phyloP scores from a whole-genome alignment of 2,329 filamentous ascomycete species.

The Chaetomiaceae sp. region DNA sequence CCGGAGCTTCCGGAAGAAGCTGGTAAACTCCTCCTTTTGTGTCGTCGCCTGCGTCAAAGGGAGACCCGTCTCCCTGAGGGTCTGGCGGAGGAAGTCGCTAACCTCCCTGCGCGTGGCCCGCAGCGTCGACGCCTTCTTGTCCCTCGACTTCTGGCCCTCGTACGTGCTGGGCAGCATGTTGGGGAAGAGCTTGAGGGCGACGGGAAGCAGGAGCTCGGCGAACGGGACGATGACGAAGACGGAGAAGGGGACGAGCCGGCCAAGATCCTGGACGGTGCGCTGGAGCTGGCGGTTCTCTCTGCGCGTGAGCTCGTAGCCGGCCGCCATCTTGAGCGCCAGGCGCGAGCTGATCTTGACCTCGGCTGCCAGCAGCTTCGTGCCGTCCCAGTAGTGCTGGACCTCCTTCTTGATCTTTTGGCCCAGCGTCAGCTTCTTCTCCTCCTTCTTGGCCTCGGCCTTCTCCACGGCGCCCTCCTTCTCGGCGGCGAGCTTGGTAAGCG shows the following conservation, averaged over 20 bases:
- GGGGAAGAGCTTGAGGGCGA: conserved; percentile 92
- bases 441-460: conserved; percentile 57
- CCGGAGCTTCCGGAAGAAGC: conserved; percentile 95
- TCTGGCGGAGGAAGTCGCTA: conserved; percentile 81
- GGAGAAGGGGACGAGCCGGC: conserved; percentile 88
- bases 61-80: conserved; percentile 86
- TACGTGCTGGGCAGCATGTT: conserved; percentile 97
- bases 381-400: conserved; percentile 93
- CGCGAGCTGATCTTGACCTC: conserved; percentile 91
- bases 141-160: conserved; percentile 84
- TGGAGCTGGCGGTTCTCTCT: conserved; percentile 89
- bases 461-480: conserved; percentile 58
- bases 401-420: conserved; percentile 96
- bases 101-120: conserved; percentile 89
- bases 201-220: conserved; percentile 83
- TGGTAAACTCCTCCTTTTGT: conserved; percentile 87
- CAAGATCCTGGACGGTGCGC: conserved; percentile 90
- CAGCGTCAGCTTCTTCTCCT: conserved; percentile 80
- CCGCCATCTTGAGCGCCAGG: conserved; percentile 93
- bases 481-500: conserved; percentile 57
- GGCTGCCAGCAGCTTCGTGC: conserved; percentile 86
- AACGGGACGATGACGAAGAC: conserved; percentile 97
- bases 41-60: conserved; percentile 79
- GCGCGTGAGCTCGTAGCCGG: conserved; percentile 91
- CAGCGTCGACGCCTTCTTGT: conserved; percentile 76